Percentiles rank a stretch among this genome's conserved stretches.
Evolutionary conservation across 2,329 filamentous ascomycete genomes (phyloP).

Genomic region (Claviceps capensis): DNA sequence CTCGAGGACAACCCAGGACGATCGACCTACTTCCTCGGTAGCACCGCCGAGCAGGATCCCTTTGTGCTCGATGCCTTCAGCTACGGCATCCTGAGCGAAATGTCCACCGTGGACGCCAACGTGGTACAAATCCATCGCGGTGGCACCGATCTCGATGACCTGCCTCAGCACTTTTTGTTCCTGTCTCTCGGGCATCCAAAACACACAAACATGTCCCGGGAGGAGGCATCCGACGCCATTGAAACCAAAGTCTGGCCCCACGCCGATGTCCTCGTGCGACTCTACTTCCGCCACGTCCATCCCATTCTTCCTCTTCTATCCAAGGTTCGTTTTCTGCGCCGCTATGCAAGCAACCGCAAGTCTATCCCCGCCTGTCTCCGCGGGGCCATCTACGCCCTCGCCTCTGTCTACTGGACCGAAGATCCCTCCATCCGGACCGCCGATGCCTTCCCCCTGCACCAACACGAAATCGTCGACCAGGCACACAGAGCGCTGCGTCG

Average conservation of each 20-base stretch:
- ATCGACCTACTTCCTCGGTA: slow-evolving; percentile 31
- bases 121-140: slow-evolving; percentile 28
- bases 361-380: slow-evolving; percentile 30
- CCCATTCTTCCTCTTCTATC: slow-evolving; percentile 29
- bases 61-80: slow-evolving; percentile 32
- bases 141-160: slow-evolving; percentile 17
- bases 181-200: slow-evolving; percentile 31
- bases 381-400: slow-evolving; percentile 30
- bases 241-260: slow-evolving; percentile 27
- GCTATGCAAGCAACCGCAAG: slow-evolving; percentile 23
- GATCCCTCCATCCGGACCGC: slow-evolving; percentile 1
- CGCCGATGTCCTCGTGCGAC: slow-evolving; percentile 25
- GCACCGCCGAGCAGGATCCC: slow-evolving; percentile 31
- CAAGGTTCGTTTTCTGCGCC: slow-evolving; percentile 27
- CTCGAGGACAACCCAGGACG: slow-evolving; percentile 28
- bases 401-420: slow-evolving; percentile 12
- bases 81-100: slow-evolving; percentile 30
- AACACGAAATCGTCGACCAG: slow-evolving; percentile 27
- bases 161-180: slow-evolving; percentile 32
- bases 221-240: slow-evolving; percentile 26
- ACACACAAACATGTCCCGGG: slow-evolving; percentile 24
- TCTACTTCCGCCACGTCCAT: slow-evolving; percentile 33
- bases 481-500: slow-evolving; percentile 28
- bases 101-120: slow-evolving; percentile 30
- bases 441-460: slow-evolving; percentile 18